Conservation (phyloP, 331 rosid genomes). For the Acacia pycnantha region DNA sequence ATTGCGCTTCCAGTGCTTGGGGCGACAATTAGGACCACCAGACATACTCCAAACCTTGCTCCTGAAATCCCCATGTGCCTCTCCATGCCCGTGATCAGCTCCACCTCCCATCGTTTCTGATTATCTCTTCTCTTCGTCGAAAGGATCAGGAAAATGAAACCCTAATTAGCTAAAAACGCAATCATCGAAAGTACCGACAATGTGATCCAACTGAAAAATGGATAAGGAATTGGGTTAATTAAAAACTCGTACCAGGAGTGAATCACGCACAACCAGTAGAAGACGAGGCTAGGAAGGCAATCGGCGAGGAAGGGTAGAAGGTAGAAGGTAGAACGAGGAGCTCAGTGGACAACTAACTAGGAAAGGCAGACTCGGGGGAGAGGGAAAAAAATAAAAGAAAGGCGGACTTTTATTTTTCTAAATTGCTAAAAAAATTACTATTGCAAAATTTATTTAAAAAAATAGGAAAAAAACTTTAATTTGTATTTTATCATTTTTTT, state of each 20-base stretch:
- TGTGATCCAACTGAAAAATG: neutral
- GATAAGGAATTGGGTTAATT: neutral
- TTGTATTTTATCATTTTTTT: no score
- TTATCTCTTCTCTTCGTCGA: slow-evolving; percentile 14
- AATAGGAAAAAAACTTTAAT: no score
- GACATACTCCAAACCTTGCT: slow-evolving; percentile 91
- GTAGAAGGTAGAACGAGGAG: neutral
- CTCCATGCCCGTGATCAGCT: slow-evolving; percentile 60
- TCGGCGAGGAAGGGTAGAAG: neutral
- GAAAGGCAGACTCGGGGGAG: neutral
- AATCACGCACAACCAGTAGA: neutral
- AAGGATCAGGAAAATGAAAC: neutral
- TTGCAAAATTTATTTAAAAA: no score
- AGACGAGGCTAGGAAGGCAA: neutral
- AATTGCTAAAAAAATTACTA: no score
- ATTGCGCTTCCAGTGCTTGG: slow-evolving; percentile 95
- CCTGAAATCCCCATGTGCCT: slow-evolving; percentile 71
- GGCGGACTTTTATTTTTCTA: neutral
- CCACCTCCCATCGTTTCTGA: slow-evolving; percentile 73
- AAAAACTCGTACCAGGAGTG: slow-evolving; percentile 3
- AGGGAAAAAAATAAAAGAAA: no score
- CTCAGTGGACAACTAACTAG: neutral
- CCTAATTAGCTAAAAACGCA: slow-evolving; percentile 23
- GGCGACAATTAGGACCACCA: slow-evolving; percentile 90
- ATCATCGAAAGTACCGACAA: neutral